phyloP scores from a whole-genome alignment of 1,284 basidiomycete genomes.

The Ustilago curta region DNA sequence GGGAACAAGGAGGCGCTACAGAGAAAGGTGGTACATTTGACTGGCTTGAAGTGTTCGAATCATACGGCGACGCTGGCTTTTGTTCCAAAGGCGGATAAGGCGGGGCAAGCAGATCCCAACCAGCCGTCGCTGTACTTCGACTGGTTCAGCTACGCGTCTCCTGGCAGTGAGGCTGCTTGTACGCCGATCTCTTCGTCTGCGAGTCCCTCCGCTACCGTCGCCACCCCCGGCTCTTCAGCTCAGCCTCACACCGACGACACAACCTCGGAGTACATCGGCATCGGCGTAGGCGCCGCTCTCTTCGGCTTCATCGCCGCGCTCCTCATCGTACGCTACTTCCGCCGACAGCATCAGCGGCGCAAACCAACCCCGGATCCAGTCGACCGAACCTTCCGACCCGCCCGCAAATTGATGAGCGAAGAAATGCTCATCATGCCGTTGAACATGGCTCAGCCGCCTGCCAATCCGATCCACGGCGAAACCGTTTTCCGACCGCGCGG shows the following conservation, averaged over 20 bases:
- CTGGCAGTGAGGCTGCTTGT: constrained; percentile 8
- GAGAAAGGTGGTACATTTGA: constrained; percentile 22
- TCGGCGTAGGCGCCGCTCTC: constrained; percentile 15
- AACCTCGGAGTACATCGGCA: constrained; percentile 17
- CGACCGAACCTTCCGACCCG: constrained; percentile 12
- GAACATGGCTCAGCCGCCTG: constrained; percentile 10
- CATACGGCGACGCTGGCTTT: constrained; percentile 22
- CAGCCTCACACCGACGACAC: constrained; percentile 2
- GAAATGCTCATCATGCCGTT: constrained; percentile 13
- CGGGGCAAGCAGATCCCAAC: neutral
- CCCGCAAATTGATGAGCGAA: constrained; percentile 1
- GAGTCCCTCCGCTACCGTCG: neutral
- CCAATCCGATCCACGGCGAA: neutral
- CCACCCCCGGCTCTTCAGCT: neutral
- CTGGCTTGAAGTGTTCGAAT: constrained; percentile 18
- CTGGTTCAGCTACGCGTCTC: constrained; percentile 21
- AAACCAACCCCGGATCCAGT: neutral
- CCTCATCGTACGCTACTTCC: neutral
- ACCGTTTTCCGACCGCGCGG: constrained; percentile 14
- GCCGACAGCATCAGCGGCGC: neutral
- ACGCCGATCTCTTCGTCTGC: neutral
- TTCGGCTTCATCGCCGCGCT: constrained; percentile 11
- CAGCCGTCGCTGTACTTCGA: constrained; percentile 22
- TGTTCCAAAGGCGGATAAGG: neutral
- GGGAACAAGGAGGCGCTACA: constrained; percentile 16